phyloP scores from a whole-genome alignment of 257 asterid genomes.

The Solanum rostratum region DNA sequence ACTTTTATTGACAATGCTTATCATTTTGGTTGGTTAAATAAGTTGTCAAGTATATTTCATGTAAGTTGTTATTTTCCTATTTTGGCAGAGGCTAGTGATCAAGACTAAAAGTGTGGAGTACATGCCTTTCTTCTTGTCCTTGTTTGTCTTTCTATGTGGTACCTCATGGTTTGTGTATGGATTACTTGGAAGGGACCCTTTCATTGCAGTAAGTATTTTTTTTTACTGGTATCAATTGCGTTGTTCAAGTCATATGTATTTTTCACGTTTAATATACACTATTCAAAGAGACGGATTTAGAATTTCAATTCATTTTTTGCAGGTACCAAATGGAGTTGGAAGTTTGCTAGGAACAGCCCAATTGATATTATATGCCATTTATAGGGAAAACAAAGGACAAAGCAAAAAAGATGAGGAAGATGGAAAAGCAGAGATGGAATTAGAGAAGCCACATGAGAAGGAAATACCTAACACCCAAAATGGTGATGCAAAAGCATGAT shows the following conservation, averaged over 20 bases:
- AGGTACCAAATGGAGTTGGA: conserved; percentile 81
- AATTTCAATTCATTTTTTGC: not conserved
- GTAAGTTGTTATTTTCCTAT: not conserved
- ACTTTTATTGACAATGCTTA: not conserved
- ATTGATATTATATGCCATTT: conserved; percentile 44
- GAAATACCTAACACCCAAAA: not conserved
- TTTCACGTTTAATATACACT: too few relatives aligned
- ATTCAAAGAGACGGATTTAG: not conserved
- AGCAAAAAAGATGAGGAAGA: conserved; percentile 6
- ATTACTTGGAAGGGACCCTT: conserved; percentile 55
- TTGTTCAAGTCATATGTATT: not conserved
- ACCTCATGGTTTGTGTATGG: conserved; percentile 76
- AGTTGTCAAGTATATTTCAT: not conserved
- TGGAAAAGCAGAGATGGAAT: conserved; percentile 32
- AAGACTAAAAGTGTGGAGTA: conserved; percentile 72
- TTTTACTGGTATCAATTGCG: too few relatives aligned
- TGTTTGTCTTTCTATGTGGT: conserved; percentile 62
- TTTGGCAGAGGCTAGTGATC: conserved; percentile 64
- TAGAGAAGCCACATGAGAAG: not conserved
- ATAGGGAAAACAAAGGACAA: conserved; percentile 29
- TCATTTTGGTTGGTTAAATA: not conserved
- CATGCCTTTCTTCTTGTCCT: conserved; percentile 69
- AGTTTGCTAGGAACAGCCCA: conserved; percentile 55
- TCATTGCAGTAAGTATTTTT: conserved; percentile 57
- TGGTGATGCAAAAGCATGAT: not conserved